Conservation (phyloP, 345 rosid species). For the Litchi chinensis region DNA sequence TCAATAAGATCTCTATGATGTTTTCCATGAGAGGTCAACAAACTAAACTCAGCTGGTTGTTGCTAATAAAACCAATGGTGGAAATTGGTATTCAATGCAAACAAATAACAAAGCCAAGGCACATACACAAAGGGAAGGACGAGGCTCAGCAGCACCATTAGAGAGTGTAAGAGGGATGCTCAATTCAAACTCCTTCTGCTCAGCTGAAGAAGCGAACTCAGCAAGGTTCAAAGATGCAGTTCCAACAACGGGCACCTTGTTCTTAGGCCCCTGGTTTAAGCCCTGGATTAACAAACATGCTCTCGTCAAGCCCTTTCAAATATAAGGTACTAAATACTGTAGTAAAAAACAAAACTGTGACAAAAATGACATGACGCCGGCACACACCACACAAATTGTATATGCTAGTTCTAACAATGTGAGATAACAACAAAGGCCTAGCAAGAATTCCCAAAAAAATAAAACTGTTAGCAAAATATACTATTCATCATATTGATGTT, state of each 20-base stretch:
- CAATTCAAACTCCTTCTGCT: constrained; percentile 53
- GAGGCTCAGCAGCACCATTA: constrained; percentile 38
- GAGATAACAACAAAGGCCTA: background rate
- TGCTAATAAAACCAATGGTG: constrained; percentile 1
- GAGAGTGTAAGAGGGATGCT: constrained; percentile 51
- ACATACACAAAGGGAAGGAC: constrained; percentile 66
- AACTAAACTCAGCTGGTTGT: background rate
- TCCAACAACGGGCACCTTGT: constrained; percentile 56
- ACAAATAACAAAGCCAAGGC: background rate
- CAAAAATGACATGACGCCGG: background rate
- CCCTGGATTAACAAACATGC: constrained; percentile 50
- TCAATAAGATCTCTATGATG: background rate
- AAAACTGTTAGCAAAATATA: background rate
- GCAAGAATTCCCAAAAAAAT: background rate
- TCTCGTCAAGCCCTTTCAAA: background rate
- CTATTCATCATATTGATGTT: background rate
- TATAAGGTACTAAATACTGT: background rate
- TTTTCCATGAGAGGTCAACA: background rate
- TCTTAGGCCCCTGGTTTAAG: constrained; percentile 53
- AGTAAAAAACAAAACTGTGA: background rate
- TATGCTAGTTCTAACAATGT: background rate
- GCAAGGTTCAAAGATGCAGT: constrained; percentile 60
- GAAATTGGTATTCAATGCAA: background rate
- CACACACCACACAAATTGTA: background rate
- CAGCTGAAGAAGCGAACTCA: constrained; percentile 57